A percentile compares a stretch with the other conserved stretches of the same genome.
phyloP scores from a whole-genome alignment of 257 asterid genomes.

The Solanum acaule region DNA sequence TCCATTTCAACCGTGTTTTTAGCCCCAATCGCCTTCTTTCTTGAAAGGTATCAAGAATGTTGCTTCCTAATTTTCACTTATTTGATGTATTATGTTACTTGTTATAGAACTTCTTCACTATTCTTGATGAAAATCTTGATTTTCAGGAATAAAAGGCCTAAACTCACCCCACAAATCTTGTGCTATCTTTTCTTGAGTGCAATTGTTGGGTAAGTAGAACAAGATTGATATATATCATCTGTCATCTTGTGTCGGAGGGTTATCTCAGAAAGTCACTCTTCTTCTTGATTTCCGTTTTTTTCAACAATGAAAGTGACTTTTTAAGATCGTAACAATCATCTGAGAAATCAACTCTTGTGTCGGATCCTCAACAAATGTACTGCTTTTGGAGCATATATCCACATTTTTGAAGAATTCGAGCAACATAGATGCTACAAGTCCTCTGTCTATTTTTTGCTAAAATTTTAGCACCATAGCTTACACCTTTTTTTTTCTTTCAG shows the following conservation, averaged over 20 bases:
- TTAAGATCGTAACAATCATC: not conserved
- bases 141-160: conserved; percentile 70
- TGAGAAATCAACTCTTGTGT: not conserved
- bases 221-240: not conserved
- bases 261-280: not conserved
- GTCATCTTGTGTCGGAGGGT: not conserved
- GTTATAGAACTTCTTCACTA: not conserved
- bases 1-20: conserved; percentile 46
- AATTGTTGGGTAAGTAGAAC: conserved; percentile 43
- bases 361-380: not conserved
- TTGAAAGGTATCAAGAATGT: conserved; percentile 40
- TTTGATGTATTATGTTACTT: not conserved
- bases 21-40: conserved; percentile 45
- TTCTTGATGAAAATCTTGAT: not conserved
- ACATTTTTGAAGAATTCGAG: not conserved
- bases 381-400: not conserved
- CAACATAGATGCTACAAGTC: not conserved
- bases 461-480: not conserved
- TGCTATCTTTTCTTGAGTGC: conserved; percentile 61
- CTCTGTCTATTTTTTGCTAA: not conserved
- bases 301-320: not conserved
- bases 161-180: conserved; percentile 35
- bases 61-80: not conserved
- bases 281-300: not conserved
- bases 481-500: conserved; percentile 17